A percentile compares a stretch with the other conserved stretches of the same genome.
phyloP scores from a whole-genome alignment of 2,329 filamentous ascomycete genomes.

The Chaetothyriales sp. region DNA sequence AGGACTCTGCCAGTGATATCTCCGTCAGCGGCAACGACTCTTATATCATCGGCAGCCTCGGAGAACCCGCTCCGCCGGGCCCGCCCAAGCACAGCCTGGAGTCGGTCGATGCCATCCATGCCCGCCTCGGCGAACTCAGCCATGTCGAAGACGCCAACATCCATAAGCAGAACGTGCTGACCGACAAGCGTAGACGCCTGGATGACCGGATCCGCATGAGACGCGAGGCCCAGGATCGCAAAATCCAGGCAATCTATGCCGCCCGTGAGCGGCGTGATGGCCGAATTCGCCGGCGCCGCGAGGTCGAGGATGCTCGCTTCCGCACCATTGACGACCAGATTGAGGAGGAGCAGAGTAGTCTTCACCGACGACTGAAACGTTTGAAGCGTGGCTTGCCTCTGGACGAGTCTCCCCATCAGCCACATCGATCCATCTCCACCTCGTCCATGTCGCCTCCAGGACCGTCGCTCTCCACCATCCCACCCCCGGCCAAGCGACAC shows the following conservation, averaged over 20 bases:
- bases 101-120: slow-evolving; percentile 12
- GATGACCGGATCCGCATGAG: slow-evolving; percentile 16
- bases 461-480: slow-evolving; percentile 13
- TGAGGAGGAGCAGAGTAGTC: slow-evolving; percentile 16
- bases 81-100: slow-evolving; percentile 16
- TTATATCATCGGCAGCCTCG: slow-evolving; percentile 7
- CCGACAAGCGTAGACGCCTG: slow-evolving; percentile 15
- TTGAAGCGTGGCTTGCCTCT: slow-evolving; percentile 17
- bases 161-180: slow-evolving; percentile 14
- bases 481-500: slow-evolving; percentile 17
- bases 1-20: slow-evolving; percentile 17
- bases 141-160: slow-evolving; percentile 15
- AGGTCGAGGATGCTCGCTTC: slow-evolving; percentile 15
- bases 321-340: slow-evolving; percentile 14
- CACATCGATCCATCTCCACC: slow-evolving; percentile 7
- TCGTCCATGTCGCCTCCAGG: slow-evolving; percentile 15
- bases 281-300: slow-evolving; percentile 12
- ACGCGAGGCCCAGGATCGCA: slow-evolving; percentile 14
- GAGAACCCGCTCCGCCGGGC: slow-evolving; percentile 4
- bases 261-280: slow-evolving; percentile 15
- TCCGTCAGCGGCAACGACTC: slow-evolving; percentile 10
- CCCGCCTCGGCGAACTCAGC: slow-evolving; percentile 13
- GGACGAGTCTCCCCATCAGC: slow-evolving; percentile 11
- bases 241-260: slow-evolving; percentile 14
- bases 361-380: slow-evolving; percentile 16